Base-by-base conservation (phyloP, 2,329 filamentous ascomycete species). In the Penicillium sp. region DNA sequence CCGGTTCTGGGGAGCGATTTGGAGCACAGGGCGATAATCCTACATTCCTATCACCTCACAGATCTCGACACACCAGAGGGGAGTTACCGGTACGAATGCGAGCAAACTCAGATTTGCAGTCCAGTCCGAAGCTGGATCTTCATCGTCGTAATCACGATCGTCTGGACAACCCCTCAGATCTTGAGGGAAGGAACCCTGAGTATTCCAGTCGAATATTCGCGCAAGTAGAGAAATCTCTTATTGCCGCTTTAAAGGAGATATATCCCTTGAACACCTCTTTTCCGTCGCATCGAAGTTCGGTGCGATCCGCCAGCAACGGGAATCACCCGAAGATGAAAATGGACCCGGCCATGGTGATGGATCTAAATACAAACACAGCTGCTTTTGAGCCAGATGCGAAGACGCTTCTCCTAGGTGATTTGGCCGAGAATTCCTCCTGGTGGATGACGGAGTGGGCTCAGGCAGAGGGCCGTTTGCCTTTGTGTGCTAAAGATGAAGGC, bases 401-500 rank as follows among this genome's bases (percentile, higher is more conserved):
- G 61, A 78, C 86, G 4, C 71, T 91, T 18, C 73, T 90, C 5
- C 66, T 90, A 2, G 87, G 86, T 2, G 81, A 90, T 59, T 76
- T 90, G 55, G 85, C 84, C 1, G 88, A 93, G 63, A 93, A 93
- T 61, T 87, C 86, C 2, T 80, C 79, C 6, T 91, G 86, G 88
- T 91, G 87, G 86, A 83, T 84, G 40, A 86, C 84, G 1, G 77
- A 77, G 42, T 74, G 78, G 59, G 58, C 61, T 56, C 52, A 69
- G 63, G 57, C 63, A 56, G 57, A 64, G 46, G 61, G 62, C 12
- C 56, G 59, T 9, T 56, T 59, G 42, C 60, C 63, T 39, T 44
- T 58, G 5, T 48, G 66, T 45, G 55, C 67, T 24, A 68, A 68
- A 54, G 67, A 69, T 27, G 65, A 63, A 38, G 57, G 53, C 11